A percentile compares a stretch with the other conserved stretches of the same genome.
Evolutionary conservation across 768 basidiomycete genomes (phyloP).

Genomic region (Termitomyces sp.): DNA sequence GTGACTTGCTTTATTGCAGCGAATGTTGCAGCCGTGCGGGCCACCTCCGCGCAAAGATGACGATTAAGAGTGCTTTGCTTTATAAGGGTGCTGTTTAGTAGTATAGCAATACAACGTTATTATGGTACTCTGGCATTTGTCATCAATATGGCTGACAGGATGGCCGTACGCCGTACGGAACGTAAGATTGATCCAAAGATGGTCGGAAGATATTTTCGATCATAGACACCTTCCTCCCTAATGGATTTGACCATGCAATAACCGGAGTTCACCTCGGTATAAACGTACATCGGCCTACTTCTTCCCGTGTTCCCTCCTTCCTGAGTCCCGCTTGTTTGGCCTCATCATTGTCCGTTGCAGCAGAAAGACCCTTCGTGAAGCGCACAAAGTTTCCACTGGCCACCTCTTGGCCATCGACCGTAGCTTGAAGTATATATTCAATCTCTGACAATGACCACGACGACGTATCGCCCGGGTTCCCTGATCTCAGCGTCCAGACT

Average conservation of each 20-base stretch:
- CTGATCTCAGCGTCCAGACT: conserved; percentile 8
- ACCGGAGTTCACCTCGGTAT: conserved; percentile 9
- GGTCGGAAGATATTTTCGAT: conserved; percentile 10
- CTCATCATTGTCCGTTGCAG: conserved; percentile 2
- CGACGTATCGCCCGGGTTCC: conserved; percentile 7
- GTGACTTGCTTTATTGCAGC: conserved; percentile 34
- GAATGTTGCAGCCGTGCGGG: conserved; percentile 93
- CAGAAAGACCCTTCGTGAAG: neutral
- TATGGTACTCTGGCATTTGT: conserved; percentile 4
- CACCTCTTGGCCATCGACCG: neutral
- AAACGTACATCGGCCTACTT: neutral
- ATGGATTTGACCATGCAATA: conserved; percentile 10
- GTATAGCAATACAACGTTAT: neutral
- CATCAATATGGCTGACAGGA: conserved; percentile 4
- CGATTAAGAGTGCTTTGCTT: conserved; percentile 31
- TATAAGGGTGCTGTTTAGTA: neutral
- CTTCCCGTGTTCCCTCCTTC: neutral
- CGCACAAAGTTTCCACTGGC: neutral
- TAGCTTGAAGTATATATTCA: conserved; percentile 11
- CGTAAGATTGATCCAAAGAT: conserved; percentile 1
- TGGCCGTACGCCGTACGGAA: conserved; percentile 2
- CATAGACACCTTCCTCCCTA: neutral
- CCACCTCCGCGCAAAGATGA: conserved; percentile 90
- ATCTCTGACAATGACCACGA: conserved; percentile 10
- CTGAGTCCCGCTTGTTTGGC: neutral